phyloP scores from a whole-genome alignment of 441 rosid genomes.

The Adansonia gregorii region DNA sequence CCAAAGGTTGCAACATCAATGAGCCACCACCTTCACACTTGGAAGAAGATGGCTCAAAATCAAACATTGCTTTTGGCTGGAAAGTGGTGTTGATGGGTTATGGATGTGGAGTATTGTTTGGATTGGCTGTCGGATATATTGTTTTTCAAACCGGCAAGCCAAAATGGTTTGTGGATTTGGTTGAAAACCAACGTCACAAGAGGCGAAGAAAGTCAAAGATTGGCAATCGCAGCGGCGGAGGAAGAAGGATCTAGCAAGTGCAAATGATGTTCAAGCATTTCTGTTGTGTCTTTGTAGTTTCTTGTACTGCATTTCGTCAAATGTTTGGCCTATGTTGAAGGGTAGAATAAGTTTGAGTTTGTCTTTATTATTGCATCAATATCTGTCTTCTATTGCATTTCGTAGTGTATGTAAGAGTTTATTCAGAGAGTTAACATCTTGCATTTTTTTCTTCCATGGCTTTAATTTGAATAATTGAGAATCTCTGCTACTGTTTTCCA shows the following conservation, averaged over 20 bases:
- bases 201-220: no score
- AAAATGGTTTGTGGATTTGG: background rate
- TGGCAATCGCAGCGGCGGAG: no score
- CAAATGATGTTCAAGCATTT: background rate
- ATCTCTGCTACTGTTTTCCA: no score
- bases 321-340: background rate
- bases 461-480: no score
- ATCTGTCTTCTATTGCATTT: no score
- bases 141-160: conserved; percentile 1
- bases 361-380: background rate
- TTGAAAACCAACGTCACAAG: background rate
- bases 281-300: background rate
- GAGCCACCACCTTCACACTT: background rate
- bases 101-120: background rate
- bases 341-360: background rate
- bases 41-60: background rate
- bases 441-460: no score
- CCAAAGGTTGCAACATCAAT: background rate
- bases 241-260: no score
- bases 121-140: background rate
- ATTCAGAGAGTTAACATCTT: no score
- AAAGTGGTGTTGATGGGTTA: conserved; percentile 10
- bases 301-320: background rate
- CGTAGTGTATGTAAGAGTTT: no score
- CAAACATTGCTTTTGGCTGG: background rate